Percentiles rank a stretch among this genome's conserved stretches.
These are phyloP conservation scores for Monosporascus sp. DNA, from an alignment of 2,329 filamentous ascomycete species.

Conservation along the genomic window DNA sequence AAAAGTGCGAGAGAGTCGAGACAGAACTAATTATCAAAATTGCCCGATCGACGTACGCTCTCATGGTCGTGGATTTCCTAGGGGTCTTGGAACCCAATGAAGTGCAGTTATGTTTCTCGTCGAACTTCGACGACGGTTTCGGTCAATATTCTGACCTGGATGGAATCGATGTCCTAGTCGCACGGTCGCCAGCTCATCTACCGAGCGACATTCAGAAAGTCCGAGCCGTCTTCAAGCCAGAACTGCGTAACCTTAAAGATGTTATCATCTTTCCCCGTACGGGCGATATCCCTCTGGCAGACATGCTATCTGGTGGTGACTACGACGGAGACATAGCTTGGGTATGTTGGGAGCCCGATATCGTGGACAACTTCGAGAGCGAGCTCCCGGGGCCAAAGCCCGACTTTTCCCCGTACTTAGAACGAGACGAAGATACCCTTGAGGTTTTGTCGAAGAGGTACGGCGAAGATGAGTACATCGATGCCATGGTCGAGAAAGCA, in stretches of 20 bases:
- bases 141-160: slow-evolving; percentile 46
- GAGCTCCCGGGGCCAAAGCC: slow-evolving; percentile 37
- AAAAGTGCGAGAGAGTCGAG: slow-evolving; percentile 44
- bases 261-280: slow-evolving; percentile 62
- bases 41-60: slow-evolving; percentile 50
- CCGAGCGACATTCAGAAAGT: slow-evolving; percentile 65
- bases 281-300: slow-evolving; percentile 55
- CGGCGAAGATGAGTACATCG: slow-evolving; percentile 18
- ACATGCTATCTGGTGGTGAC: slow-evolving; percentile 66
- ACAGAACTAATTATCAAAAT: slow-evolving; percentile 53
- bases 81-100: slow-evolving; percentile 55
- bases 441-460: slow-evolving; percentile 33
- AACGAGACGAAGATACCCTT: slow-evolving; percentile 43
- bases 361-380: slow-evolving; percentile 59
- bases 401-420: slow-evolving; percentile 37
- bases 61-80: slow-evolving; percentile 61
- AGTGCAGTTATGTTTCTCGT: slow-evolving; percentile 60
- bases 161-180: slow-evolving; percentile 54
- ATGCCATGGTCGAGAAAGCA: slow-evolving; percentile 43
- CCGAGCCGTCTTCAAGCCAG: slow-evolving; percentile 42
- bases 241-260: slow-evolving; percentile 43
- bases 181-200: slow-evolving; percentile 61
- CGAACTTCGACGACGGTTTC: slow-evolving; percentile 44
- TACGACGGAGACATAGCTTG: slow-evolving; percentile 70
- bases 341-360: slow-evolving; percentile 62